Evolutionary conservation across 257 asterid genomes (phyloP), one percentile per base, ranked within the genome.

Genomic region (Scutellaria minor): DNA sequence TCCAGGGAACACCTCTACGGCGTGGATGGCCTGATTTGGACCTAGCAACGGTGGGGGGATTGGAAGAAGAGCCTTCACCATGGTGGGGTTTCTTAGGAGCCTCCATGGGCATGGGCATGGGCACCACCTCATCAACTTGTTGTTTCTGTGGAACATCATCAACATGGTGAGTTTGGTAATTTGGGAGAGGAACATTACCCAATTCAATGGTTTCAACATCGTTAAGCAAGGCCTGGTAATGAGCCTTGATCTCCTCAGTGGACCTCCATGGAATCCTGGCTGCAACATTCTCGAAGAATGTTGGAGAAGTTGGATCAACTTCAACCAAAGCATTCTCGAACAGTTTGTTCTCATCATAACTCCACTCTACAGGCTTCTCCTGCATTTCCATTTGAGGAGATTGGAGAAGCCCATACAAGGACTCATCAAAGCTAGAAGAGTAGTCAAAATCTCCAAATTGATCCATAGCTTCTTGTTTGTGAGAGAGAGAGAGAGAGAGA

Each of bases 1-100:
- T 84, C 92, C 92, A 86, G 0, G 81, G 85, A 20, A 74, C 39
- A 0, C 84, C 80, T 9, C 73, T 56, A 0, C 76, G 75, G 10
- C 72, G 76, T 0, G 57, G 77, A 8, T 54, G 66, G 46, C 6
- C 60, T 6, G 27, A 31, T 3, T 50, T 46, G 12, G 66, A 1
- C 5, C 51, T 60, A 15, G 27, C 27, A 24, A 24, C 2, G 27
- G 27, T 2, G 27, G 27, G 27, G 27, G 27, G 5, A 11, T 12
- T n/a, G 0, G 80, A 9, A 18, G 79, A 40, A 12, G 68, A 57
- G 9, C 15, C 53, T 1, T 39, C 56, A 6, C 52, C 68, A 10
- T 56, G 66, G 58, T 24, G 27, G 27, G 27, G 27, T 24, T 24
- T 24, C 27, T 24, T 24, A 24, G 27, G 27, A 24, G 1, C 27